These are phyloP conservation scores for Skeletonema potamos DNA, from an alignment of 108 stramenopile genomes.

Conservation along the genomic window DNA sequence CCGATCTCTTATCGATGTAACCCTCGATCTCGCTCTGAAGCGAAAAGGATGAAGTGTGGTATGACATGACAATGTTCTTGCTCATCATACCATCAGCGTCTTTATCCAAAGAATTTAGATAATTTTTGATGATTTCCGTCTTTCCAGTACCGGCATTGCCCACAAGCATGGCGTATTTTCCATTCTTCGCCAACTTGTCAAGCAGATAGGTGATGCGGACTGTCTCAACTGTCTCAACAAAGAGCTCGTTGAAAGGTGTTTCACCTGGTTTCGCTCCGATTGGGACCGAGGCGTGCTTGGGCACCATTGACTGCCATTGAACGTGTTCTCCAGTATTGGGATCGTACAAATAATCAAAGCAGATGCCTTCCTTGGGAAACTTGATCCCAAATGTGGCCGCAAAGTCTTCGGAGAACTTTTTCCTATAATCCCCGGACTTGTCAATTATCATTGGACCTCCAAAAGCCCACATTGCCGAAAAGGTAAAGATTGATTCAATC, in stretches of 20 bases:
- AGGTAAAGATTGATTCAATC: constrained; percentile 73
- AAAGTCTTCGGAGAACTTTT: constrained; percentile 76
- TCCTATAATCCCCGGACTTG: constrained; percentile 80
- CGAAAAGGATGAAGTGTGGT: constrained; percentile 80
- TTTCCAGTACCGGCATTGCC: constrained; percentile 92
- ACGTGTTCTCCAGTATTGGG: constrained; percentile 40
- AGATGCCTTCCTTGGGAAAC: constrained; percentile 69
- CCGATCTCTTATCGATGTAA: constrained; percentile 87
- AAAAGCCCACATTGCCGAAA: constrained; percentile 90
- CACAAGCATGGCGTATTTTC: constrained; percentile 84
- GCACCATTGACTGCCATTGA: constrained; percentile 68
- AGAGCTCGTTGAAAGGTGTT: constrained; percentile 80
- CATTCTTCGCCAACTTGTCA: constrained; percentile 70
- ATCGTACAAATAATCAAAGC: constrained; percentile 88
- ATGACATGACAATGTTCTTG: constrained; percentile 86
- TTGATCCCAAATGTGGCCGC: constrained; percentile 58
- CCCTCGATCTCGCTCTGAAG: constrained; percentile 82
- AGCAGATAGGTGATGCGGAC: constrained; percentile 81
- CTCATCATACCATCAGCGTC: constrained; percentile 75
- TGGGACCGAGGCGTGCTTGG: constrained; percentile 61
- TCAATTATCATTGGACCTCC: constrained; percentile 89
- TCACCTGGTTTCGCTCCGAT: constrained; percentile 80
- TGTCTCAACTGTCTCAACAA: constrained; percentile 83
- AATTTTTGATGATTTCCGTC: constrained; percentile 82
- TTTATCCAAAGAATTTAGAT: constrained; percentile 71